Percentiles rank a stretch among this genome's conserved stretches.
These are phyloP conservation scores for Fonsecaea pedrosoi DNA, from an alignment of 2,329 filamentous ascomycete species.

Conservation along the genomic window DNA sequence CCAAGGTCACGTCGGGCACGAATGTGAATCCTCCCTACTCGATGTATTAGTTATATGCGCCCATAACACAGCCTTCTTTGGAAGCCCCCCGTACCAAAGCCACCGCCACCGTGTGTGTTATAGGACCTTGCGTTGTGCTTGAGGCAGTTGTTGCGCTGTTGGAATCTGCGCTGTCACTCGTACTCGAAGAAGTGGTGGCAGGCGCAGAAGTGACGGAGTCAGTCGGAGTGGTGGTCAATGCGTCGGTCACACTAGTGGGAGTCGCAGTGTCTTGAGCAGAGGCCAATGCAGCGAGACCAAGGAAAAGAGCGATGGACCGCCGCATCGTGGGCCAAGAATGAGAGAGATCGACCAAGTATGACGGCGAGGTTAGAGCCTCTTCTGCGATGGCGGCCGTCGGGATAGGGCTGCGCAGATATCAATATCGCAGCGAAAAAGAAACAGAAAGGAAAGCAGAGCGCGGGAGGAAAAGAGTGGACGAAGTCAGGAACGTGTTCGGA, in stretches of 20 bases:
- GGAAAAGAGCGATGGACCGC: slow-evolving; percentile 16
- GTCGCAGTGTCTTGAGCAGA: slow-evolving; percentile 22
- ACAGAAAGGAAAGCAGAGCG: background rate
- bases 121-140: slow-evolving; percentile 27
- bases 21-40: slow-evolving; percentile 36
- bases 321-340: slow-evolving; percentile 17
- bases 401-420: background rate
- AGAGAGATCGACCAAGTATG: slow-evolving; percentile 15
- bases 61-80: background rate
- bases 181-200: background rate
- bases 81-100: slow-evolving; percentile 25
- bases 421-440: background rate
- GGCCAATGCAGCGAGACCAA: slow-evolving; percentile 23
- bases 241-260: slow-evolving; percentile 9
- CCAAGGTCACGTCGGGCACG: slow-evolving; percentile 36
- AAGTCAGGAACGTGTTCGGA: background rate
- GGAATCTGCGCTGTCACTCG: slow-evolving; percentile 9
- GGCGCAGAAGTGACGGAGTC: slow-evolving; percentile 6
- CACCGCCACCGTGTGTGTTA: slow-evolving; percentile 37
- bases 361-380: slow-evolving; percentile 8
- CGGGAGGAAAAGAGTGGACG: background rate
- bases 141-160: slow-evolving; percentile 22
- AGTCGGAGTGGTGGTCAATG: slow-evolving; percentile 11
- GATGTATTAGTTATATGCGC: slow-evolving; percentile 4
- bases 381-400: background rate